Base-by-base conservation (phyloP, 768 basidiomycete genomes). In the Termitomyces titanicus region DNA sequence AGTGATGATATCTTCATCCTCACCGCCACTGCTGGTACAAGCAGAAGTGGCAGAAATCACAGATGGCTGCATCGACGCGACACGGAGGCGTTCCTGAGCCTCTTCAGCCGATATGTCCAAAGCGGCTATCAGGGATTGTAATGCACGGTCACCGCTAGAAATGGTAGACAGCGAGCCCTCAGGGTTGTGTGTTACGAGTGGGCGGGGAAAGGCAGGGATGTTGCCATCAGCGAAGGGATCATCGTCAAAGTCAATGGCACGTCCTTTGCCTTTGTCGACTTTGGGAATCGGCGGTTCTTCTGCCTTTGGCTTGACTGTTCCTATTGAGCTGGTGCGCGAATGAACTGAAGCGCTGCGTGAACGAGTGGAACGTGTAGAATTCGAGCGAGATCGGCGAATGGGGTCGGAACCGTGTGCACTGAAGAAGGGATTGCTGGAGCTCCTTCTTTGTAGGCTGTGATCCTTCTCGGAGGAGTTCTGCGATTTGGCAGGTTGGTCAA, bases 81-180 rank as follows among this genome's bases (percentile, higher is more conserved):
- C 74, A 43, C 85, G 74, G 61, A 85, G 66, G 31, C 81, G 72
- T 51, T 73, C 74, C 59, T 81, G 72, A 2, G 75, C 73, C 52
- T 79, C 76, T 34, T 76, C 74, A 43, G 75, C 72, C 1, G 77
- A 65, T 2, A 77, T 70, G 34, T 84, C 78, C 40, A 89, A 76
- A n/a, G 83, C 86, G 20, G 83, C 86, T 55, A 88, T 79, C 49
- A 89, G 73, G n/a, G 83, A 84, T 64, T 75, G 76, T 60, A 89
- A 68, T 15, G 85, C 85, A 43, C 75, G 78, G 50, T 82, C 76
- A 46, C 75, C 80, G 57, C 73, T 78, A 12, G 73, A 66, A n/a
- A 66, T 66, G 15, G 79, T 77, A 0, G 75, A 65, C 22, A 67
- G 58, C 3, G 78, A 78, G 7, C 63, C 59, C 7, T 68, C 65